phyloP scores from a whole-genome alignment of 73 alveolate species.

The Tetrahymena elliotti region DNA sequence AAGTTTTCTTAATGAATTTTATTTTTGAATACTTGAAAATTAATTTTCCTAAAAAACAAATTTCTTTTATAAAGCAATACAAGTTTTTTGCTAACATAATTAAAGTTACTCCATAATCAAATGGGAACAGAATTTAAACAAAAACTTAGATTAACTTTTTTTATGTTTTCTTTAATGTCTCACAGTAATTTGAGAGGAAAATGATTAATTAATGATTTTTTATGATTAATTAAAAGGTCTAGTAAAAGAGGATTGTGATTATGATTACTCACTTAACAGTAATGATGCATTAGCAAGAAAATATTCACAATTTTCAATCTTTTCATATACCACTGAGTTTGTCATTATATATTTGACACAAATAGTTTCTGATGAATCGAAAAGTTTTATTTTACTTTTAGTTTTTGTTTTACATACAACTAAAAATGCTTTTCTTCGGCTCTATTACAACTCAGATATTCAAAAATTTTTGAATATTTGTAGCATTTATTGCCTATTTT shows the following conservation, averaged over 20 bases:
- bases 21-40: background rate
- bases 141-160: background rate
- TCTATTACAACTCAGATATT: background rate
- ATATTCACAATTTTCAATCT: background rate
- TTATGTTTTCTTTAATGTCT: background rate
- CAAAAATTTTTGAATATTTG: background rate
- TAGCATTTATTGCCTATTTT: background rate
- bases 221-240: background rate
- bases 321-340: background rate
- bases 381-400: background rate
- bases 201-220: background rate
- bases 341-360: background rate
- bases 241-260: background rate
- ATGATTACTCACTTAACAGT: background rate
- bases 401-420: background rate
- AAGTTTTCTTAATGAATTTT: background rate
- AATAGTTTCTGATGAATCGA: background rate
- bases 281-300: background rate
- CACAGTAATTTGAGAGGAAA: background rate
- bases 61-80: too few species aligned
- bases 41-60: background rate
- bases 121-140: background rate
- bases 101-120: background rate
- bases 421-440: background rate
- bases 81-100: background rate